Evolutionary conservation across 306 rosid genomes (phyloP).

Genomic region (Lathyrus oleraceus): DNA sequence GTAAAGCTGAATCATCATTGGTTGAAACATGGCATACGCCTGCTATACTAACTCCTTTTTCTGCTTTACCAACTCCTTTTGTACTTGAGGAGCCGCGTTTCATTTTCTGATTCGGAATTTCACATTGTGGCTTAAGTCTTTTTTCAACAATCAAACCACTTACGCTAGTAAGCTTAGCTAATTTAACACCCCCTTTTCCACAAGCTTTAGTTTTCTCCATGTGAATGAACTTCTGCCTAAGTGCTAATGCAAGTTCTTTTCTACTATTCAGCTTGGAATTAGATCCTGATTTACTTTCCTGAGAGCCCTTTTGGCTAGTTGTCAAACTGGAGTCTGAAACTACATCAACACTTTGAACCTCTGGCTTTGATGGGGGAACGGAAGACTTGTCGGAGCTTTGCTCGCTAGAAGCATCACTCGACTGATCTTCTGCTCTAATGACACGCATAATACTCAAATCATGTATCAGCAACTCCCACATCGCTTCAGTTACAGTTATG

Average conservation of each 20-base stretch:
- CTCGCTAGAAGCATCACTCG: conserved; percentile 28
- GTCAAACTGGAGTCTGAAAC: conserved; percentile 23
- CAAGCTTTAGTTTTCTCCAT: conserved; percentile 50
- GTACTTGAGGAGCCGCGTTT: conserved; percentile 40
- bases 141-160: conserved; percentile 51
- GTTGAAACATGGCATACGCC: conserved; percentile 32
- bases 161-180: conserved; percentile 43
- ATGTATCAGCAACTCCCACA: conserved; percentile 68
- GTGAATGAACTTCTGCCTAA: conserved; percentile 50
- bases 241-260: conserved; percentile 49
- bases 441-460: conserved; percentile 66
- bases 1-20: conserved; percentile 36
- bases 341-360: conserved; percentile 25
- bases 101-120: conserved; percentile 37
- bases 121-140: conserved; percentile 48
- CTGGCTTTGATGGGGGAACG: conserved; percentile 32
- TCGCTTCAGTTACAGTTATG: conserved; percentile 60
- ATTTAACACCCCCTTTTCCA: conserved; percentile 51
- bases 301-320: conserved; percentile 24
- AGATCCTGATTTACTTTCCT: conserved; percentile 49
- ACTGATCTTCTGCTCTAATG: conserved; percentile 42
- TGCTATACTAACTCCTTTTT: conserved; percentile 27
- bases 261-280: conserved; percentile 42
- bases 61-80: conserved; percentile 25
- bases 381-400: conserved; percentile 29